Conservation (phyloP, 2,329 filamentous ascomycete genomes). For the Pyricularia sp. region DNA sequence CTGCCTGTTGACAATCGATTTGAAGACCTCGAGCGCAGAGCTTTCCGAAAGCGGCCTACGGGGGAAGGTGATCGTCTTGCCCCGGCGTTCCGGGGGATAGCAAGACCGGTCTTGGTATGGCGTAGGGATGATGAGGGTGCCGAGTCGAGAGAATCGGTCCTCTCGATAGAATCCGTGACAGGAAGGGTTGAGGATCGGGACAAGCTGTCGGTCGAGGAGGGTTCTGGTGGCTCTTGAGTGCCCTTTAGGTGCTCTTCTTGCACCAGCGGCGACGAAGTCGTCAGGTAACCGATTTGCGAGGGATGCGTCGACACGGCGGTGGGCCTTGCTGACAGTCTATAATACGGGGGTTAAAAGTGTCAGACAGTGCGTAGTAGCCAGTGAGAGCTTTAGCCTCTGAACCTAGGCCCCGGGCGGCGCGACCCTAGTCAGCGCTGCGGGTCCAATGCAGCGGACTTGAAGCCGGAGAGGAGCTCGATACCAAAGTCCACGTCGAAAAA, state of each 20-base stretch:
- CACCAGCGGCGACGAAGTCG: conserved; percentile 58
- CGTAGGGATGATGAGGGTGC: conserved; percentile 15
- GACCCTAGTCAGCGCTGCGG: conserved; percentile 1
- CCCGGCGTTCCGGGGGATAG: conserved; percentile 24
- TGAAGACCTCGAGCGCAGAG: conserved; percentile 50
- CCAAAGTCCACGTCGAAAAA: background rate
- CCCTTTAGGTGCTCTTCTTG: conserved; percentile 45
- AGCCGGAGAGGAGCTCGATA: background rate
- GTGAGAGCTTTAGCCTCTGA: background rate
- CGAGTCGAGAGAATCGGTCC: conserved; percentile 23
- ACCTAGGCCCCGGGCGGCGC: background rate
- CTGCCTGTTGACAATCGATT: conserved; percentile 26
- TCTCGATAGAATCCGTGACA: conserved; percentile 20
- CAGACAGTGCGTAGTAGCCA: conserved; percentile 5
- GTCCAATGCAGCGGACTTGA: background rate
- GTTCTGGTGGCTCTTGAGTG: conserved; percentile 27
- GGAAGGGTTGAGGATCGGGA: conserved; percentile 29
- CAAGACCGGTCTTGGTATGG: conserved; percentile 27
- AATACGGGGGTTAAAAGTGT: conserved; percentile 12
- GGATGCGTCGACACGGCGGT: conserved; percentile 47
- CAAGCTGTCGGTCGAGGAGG: conserved; percentile 11
- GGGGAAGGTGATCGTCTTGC: conserved; percentile 55
- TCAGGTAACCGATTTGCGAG: conserved; percentile 59
- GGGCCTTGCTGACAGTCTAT: conserved; percentile 24
- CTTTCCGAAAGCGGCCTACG: conserved; percentile 60